Percentiles rank a stretch among this genome's conserved stretches.
phyloP scores from a whole-genome alignment of 768 basidiomycete species.

The Lyophyllum shimeji region DNA sequence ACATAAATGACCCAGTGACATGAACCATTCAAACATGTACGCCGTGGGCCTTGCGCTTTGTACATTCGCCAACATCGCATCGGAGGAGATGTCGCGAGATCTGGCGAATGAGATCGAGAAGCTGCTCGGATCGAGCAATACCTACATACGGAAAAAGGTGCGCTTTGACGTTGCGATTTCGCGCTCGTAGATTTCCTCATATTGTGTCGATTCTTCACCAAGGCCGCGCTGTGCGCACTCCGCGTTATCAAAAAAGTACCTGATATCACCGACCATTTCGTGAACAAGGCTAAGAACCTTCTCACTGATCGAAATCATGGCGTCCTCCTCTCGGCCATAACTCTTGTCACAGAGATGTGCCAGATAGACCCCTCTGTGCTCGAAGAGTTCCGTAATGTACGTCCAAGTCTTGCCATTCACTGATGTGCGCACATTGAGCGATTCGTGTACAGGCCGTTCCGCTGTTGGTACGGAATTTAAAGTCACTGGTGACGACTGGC shows the following conservation, averaged over 20 bases:
- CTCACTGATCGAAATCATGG: constrained; percentile 97
- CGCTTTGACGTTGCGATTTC: constrained; percentile 16
- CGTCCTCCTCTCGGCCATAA: constrained; percentile 90
- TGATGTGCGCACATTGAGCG: constrained; percentile 3
- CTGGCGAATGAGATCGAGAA: constrained; percentile 98
- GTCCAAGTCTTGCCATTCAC: constrained; percentile 20
- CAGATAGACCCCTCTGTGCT: constrained; percentile 69
- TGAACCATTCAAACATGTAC: constrained; percentile 99
- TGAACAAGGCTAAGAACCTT: constrained; percentile 82
- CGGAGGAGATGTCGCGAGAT: constrained; percentile 99
- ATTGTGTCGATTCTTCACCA: constrained; percentile 1
- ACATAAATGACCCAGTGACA: constrained; percentile 61
- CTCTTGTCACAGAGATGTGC: constrained; percentile 94
- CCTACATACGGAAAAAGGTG: constrained; percentile 99
- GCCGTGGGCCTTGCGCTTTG: constrained; percentile 95
- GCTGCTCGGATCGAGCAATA: constrained; percentile 93
- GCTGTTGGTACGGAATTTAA: constrained; percentile 90
- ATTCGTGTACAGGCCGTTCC: constrained; percentile 72
- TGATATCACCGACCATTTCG: constrained; percentile 92
- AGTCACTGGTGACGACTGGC: constrained; percentile 92
- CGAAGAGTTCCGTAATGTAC: constrained; percentile 88
- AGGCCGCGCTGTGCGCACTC: constrained; percentile 95
- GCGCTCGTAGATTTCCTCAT: not conserved
- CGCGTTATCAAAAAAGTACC: constrained; percentile 95
- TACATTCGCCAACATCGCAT: constrained; percentile 98